Conservation (phyloP, 306 rosid genomes). For the Adenanthera pavonina region DNA sequence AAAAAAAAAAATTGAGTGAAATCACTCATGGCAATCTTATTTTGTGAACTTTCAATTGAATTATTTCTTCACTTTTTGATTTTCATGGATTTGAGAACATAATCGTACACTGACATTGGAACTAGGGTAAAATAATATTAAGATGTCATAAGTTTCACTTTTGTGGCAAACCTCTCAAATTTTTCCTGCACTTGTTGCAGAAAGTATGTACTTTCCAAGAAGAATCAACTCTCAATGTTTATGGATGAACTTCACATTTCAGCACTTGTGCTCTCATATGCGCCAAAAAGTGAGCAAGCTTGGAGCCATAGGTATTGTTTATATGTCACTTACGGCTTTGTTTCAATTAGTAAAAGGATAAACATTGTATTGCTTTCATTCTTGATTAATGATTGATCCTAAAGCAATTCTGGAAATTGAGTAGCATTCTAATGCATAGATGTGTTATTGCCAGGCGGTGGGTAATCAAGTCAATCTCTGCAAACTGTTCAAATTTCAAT, state of each 20-base stretch:
- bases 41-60: not conserved
- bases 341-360: conserved; percentile 27
- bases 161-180: conserved; percentile 6
- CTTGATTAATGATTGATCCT: conserved; percentile 27
- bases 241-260: conserved; percentile 76
- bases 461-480: conserved; percentile 82
- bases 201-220: conserved; percentile 63
- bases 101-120: conserved; percentile 18
- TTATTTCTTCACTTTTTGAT: not conserved
- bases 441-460: conserved; percentile 72
- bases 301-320: conserved; percentile 79
- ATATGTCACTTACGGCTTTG: conserved; percentile 40
- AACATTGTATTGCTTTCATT: conserved; percentile 10
- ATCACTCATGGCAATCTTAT: not conserved
- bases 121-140: not conserved
- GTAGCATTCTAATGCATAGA: conserved; percentile 38
- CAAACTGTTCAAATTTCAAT: conserved; percentile 61
- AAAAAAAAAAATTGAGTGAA: not conserved
- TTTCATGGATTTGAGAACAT: conserved; percentile 16
- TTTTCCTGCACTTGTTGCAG: conserved; percentile 50
- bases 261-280: conserved; percentile 75
- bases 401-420: conserved; percentile 26
- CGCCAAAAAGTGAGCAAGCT: conserved; percentile 88
- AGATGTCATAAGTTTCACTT: conserved; percentile 11
- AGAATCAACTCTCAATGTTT: conserved; percentile 43